phyloP scores from a whole-genome alignment of 2,329 filamentous ascomycete genomes.

The Trichophyton verrucosum region DNA sequence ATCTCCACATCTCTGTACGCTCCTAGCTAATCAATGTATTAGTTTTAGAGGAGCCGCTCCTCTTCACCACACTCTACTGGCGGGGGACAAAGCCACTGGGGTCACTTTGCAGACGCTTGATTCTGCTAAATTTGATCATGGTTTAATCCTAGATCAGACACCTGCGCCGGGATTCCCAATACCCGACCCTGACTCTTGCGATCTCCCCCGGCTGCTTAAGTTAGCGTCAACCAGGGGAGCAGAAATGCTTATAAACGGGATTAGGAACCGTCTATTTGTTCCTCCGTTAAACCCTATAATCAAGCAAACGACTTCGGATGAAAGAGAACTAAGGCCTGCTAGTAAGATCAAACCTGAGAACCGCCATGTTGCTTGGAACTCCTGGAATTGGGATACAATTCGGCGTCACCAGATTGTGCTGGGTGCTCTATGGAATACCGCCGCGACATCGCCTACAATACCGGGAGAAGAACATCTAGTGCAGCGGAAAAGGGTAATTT shows the following conservation, averaged over 20 bases:
- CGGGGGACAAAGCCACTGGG: slow-evolving; percentile 50
- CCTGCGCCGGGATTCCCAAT: slow-evolving; percentile 40
- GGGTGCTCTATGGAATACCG: slow-evolving; percentile 52
- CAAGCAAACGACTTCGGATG: slow-evolving; percentile 14
- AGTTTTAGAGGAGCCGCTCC: slow-evolving; percentile 78
- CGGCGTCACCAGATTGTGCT: slow-evolving; percentile 47
- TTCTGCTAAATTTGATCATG: slow-evolving; percentile 62
- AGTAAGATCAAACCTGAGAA: slow-evolving; percentile 60
- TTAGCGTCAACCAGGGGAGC: slow-evolving; percentile 55
- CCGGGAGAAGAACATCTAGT: slow-evolving; percentile 14
- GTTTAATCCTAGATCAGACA: slow-evolving; percentile 60
- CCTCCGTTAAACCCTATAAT: slow-evolving; percentile 40
- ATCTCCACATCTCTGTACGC: not conserved
- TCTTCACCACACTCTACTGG: slow-evolving; percentile 69
- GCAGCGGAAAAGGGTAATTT: slow-evolving; percentile 25
- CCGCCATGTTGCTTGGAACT: slow-evolving; percentile 48
- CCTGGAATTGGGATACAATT: slow-evolving; percentile 45
- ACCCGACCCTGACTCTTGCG: slow-evolving; percentile 40
- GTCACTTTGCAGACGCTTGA: slow-evolving; percentile 82
- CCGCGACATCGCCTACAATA: slow-evolving; percentile 3
- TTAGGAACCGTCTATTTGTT: slow-evolving; percentile 53
- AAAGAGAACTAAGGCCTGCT: slow-evolving; percentile 42
- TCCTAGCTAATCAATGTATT: slow-evolving; percentile 2
- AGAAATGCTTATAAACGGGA: slow-evolving; percentile 53
- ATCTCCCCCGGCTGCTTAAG: slow-evolving; percentile 38